A percentile compares a stretch with the other conserved stretches of the same genome.
Conservation (phyloP, 2,329 filamentous ascomycete species). For the Pestalotiopsis sp. region DNA sequence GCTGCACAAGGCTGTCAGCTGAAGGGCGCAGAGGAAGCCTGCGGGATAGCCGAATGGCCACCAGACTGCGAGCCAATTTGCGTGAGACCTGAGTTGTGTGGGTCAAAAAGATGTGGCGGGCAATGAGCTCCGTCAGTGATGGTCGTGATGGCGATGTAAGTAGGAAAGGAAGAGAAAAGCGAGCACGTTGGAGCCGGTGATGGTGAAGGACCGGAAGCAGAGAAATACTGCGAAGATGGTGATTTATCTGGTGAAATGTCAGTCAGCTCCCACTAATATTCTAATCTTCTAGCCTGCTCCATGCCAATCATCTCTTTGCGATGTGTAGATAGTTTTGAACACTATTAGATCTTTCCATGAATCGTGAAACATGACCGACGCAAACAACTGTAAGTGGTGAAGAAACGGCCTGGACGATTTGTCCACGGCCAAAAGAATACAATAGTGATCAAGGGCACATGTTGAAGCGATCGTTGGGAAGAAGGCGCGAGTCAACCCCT, state of each 20-base stretch:
- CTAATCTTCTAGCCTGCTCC: no score
- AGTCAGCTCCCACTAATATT: not conserved
- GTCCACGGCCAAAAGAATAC: not conserved
- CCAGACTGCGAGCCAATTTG: constrained; percentile 61
- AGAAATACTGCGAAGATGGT: constrained; percentile 61
- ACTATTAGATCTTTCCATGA: not conserved
- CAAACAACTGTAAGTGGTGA: not conserved
- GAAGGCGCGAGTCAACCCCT: no score
- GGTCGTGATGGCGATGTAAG: constrained; percentile 59
- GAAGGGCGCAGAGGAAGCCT: constrained; percentile 61
- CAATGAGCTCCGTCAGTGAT: constrained; percentile 60
- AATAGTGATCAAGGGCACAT: not conserved
- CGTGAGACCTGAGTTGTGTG: constrained; percentile 65
- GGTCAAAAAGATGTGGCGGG: constrained; percentile 66
- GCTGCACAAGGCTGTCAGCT: constrained; percentile 58
- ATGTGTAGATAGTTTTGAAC: not conserved
- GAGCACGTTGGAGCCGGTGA: constrained; percentile 59
- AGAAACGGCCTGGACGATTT: not conserved
- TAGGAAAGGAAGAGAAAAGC: constrained; percentile 53
- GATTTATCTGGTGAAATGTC: constrained; percentile 50
- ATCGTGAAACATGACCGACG: not conserved
- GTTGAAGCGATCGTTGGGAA: no score
- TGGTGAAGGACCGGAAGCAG: constrained; percentile 66
- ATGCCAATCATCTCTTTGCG: no score
- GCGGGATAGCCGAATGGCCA: constrained; percentile 64